Conservation (phyloP, 805 yeast species). For the Sporopachydermia quercuum region DNA sequence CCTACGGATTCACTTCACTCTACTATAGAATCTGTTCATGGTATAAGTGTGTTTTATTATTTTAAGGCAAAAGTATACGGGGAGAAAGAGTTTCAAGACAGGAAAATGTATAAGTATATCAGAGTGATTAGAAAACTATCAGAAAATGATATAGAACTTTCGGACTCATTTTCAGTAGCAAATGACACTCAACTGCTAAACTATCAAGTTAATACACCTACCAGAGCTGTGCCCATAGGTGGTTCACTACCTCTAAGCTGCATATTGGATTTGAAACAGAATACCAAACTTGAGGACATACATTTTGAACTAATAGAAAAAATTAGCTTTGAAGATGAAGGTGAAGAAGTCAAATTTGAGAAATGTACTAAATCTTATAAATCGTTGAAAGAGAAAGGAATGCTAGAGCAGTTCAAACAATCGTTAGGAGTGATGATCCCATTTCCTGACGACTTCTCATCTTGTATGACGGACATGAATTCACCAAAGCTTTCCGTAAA, state of each 20-base stretch:
- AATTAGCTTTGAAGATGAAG: constrained; percentile 1
- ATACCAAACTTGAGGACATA: constrained; percentile 1
- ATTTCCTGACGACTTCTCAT: constrained; percentile 1
- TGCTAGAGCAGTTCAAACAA: constrained; percentile 1
- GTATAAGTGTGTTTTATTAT: constrained; percentile 1
- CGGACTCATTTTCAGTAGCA: constrained; percentile 1
- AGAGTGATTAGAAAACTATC: constrained; percentile 1
- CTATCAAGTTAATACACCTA: constrained; percentile 1
- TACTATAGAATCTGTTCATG: constrained; percentile 1
- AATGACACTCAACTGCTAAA: constrained; percentile 1
- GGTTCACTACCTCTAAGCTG: constrained; percentile 1
- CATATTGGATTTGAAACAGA: constrained; percentile 1
- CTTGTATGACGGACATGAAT: constrained; percentile 1
- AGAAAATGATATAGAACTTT: constrained; percentile 1
- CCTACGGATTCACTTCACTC: constrained; percentile 1
- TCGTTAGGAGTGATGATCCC: constrained; percentile 1
- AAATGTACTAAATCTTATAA: constrained; percentile 1
- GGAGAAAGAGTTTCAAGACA: constrained; percentile 1
- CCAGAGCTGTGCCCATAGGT: constrained; percentile 1
- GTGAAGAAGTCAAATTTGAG: constrained; percentile 1
- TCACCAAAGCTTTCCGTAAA: constrained; percentile 1
- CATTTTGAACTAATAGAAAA: neutral
- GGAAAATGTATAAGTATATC: neutral
- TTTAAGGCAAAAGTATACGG: constrained; percentile 1
- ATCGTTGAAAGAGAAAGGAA: constrained; percentile 1